Percentiles rank a stretch among this genome's conserved stretches.
Evolutionary conservation across 176 grass and related monocot genomes (phyloP).

Genomic region (Carex scoparia): DNA sequence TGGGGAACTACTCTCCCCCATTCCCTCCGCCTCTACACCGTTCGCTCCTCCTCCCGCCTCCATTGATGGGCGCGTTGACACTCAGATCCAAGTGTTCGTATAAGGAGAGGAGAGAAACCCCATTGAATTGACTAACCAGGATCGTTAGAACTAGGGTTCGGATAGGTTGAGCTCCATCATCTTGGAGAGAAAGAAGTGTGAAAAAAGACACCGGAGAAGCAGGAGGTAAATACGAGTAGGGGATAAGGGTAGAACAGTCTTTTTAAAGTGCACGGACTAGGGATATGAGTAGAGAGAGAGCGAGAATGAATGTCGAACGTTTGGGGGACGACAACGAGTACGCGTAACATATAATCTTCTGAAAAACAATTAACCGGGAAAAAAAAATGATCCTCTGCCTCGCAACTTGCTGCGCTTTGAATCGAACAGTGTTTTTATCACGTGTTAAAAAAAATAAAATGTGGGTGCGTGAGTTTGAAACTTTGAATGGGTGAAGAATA

Average conservation of each 20-base stretch:
- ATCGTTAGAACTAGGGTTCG: slow-evolving; percentile 29
- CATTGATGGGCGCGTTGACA: neutral
- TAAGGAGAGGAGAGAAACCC: neutral
- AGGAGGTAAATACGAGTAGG: slow-evolving; percentile 20
- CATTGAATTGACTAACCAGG: slow-evolving; percentile 16
- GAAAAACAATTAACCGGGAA: neutral
- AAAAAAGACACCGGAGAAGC: slow-evolving; percentile 9
- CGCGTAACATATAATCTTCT: neutral
- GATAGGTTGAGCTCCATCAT: neutral
- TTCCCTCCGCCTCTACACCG: slow-evolving; percentile 68
- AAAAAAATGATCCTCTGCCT: too few relatives aligned
- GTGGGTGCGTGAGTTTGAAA: too few relatives aligned
- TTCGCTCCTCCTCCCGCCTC: slow-evolving; percentile 2
- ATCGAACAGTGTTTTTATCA: too few relatives aligned
- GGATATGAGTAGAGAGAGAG: neutral
- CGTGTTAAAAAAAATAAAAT: too few relatives aligned
- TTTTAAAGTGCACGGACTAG: neutral
- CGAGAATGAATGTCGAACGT: neutral
- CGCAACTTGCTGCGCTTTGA: too few relatives aligned
- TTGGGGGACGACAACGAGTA: neutral
- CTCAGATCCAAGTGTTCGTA: neutral
- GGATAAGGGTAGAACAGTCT: slow-evolving; percentile 35
- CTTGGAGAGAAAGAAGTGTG: neutral
- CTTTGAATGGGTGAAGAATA: too few relatives aligned
- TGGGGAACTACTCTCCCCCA: slow-evolving; percentile 91